Evolutionary conservation across 2,329 filamentous ascomycete species (phyloP), one percentile per base, ranked within the genome.

Genomic region (Fusarium subtropicale): DNA sequence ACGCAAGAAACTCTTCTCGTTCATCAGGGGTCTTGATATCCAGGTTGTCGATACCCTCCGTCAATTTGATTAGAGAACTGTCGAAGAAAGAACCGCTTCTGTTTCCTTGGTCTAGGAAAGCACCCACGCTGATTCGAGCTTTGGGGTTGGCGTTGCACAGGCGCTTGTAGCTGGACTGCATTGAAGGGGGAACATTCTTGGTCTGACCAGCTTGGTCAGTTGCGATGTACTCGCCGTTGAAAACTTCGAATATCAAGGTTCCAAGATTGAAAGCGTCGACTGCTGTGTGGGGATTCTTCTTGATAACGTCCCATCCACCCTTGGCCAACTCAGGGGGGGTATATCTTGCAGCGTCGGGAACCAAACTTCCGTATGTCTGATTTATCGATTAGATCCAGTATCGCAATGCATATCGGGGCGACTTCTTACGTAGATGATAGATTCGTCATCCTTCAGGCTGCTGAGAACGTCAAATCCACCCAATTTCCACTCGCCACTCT

Each of bases 401-500:
- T 42, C 11, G 11, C 24, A 18, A 44, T 7, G 9, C 5, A 20
- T 31, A 13, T 18, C 5, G 10, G 7, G 18, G 22, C 9, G 33
- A 7, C 8, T 11, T 69, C 79, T 60, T 33, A 93, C 91, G 77
- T 97, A 97, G 76, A 99, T 94, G 48, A 97, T 85, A 12, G 94
- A 93, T 73, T 98, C 93, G 66, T 98, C 94, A 60, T 98, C 96
- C 75, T 97, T 98, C 81, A 98, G 90, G 38, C 92, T 97, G 81
- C 94, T 98, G 62, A 98, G 80, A 7, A 97, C 87, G 71, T 99
- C 96, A 72, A 99, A 97, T 1, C 96, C 96, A 22, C 92, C 94
- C 3, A 99, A 83, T 76, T 97, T 98, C 96, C 96, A 99, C 81
- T 99, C 96, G 60, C 96, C 96, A 76, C 96, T 97, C 77, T 98